Evolutionary conservation across 495 filamentous ascomycete species (phyloP), one percentile per base, ranked within the genome.

Genomic region (Immersiella caudata): DNA sequence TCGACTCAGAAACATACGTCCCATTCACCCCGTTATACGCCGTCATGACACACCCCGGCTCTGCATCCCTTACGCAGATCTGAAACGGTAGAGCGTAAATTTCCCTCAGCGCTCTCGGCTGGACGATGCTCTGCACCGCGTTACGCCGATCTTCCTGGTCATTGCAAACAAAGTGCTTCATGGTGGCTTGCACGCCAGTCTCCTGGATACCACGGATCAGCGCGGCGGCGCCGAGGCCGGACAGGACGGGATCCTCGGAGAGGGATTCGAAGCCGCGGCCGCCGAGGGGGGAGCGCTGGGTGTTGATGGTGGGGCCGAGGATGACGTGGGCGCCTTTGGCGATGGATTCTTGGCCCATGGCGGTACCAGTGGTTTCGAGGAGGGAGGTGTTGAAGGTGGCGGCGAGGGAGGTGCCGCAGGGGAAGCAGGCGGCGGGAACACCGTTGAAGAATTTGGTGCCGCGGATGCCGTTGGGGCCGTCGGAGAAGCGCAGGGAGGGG

Each of bases 141-240:
- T 90, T 85, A 0, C 91, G 80, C 76, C 87, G 85, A 65, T 90
- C 87, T 71, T 94, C 91, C 72, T 90, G 88, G 71, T 93, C 91
- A 74, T 93, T 94, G 68, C 86, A 89, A n/a, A 91, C 87, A 71
- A 91, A 94, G 73, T 94, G 91, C 81, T 93, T 94, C 58, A 92
- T 79, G 0, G 89, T 91, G 0, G 90, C 88, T 24, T 85, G 86
- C 24, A 93, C 85, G 2, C 89, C 89, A 46, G 86, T 89, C 35
- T 83, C 83, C 74, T 94, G 89, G 49, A 94, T 84, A 12, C 90
- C 90, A 68, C 86, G 87, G 66, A 88, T 85, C 33, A 90, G 80
- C 51, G 87, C 79, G 0, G 88, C 90, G 21, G 91, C 90, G 24
- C 90, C 78, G 6, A 83, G 82, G 0, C 91, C 91, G 4, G 90